These are phyloP conservation scores for Boechera retrofracta DNA, from an alignment of 345 rosid species.

Conservation along the genomic window DNA sequence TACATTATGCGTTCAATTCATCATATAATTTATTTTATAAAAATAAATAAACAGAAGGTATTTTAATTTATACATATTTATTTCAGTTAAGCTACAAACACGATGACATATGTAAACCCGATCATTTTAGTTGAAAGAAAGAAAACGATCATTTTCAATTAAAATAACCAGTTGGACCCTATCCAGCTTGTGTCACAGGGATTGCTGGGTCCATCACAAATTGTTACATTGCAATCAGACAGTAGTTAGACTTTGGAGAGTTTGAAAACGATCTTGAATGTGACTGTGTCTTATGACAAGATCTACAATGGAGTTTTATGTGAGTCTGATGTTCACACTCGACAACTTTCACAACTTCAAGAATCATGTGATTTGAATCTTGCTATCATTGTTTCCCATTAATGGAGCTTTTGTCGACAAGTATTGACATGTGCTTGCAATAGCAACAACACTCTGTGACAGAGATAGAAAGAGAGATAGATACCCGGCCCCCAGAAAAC, in stretches of 20 bases:
- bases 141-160: background rate
- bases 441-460: constrained; percentile 35
- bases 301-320: constrained; percentile 30
- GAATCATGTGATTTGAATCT: constrained; percentile 42
- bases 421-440: constrained; percentile 40
- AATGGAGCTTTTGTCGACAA: constrained; percentile 37
- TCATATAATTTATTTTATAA: too few species aligned
- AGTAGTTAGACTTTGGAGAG: background rate
- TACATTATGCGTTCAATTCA: too few species aligned
- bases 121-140: too few species aligned
- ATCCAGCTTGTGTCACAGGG: constrained; percentile 25
- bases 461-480: constrained; percentile 35
- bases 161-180: constrained; percentile 3
- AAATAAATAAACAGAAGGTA: too few species aligned
- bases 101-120: too few species aligned
- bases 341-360: constrained; percentile 34
- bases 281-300: constrained; percentile 35
- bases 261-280: constrained; percentile 27
- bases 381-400: constrained; percentile 32
- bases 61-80: background rate
- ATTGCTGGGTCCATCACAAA: constrained; percentile 20
- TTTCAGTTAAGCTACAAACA: background rate
- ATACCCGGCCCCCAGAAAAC: constrained; percentile 26
- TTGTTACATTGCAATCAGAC: constrained; percentile 32
- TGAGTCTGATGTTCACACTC: constrained; percentile 39